phyloP scores from a whole-genome alignment of 306 rosid genomes.

The Castanea crenata region DNA sequence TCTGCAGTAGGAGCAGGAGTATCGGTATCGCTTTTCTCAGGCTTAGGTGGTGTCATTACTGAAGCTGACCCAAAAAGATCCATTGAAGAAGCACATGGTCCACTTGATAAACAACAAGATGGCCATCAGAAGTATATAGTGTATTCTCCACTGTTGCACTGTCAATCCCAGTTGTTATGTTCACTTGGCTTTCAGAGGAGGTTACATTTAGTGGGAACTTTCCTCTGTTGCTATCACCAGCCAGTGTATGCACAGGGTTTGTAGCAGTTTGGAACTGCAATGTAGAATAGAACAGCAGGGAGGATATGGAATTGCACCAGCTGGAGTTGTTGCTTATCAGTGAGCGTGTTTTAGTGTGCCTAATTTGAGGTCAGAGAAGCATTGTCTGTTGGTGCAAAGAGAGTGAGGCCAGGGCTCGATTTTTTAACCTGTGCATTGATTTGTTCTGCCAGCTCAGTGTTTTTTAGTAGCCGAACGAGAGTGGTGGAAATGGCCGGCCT shows the following conservation, averaged over 20 bases:
- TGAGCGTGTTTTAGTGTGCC: conserved; percentile 75
- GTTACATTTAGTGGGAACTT: conserved; percentile 79
- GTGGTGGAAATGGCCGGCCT: conserved; percentile 90
- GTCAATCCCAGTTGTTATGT: conserved; percentile 72
- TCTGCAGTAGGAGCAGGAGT: conserved; percentile 51
- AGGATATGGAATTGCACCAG: conserved; percentile 72
- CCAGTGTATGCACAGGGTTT: conserved; percentile 84
- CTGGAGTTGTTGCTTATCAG: conserved; percentile 62
- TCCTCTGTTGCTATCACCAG: conserved; percentile 71
- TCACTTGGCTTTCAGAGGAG: conserved; percentile 71
- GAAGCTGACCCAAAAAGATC: conserved; percentile 62
- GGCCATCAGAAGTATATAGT: conserved; percentile 49
- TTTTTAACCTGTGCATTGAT: conserved; percentile 75
- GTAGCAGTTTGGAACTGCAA: conserved; percentile 83
- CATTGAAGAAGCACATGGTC: conserved; percentile 74
- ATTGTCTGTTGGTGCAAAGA: conserved; percentile 84
- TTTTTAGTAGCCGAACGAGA: conserved; percentile 60
- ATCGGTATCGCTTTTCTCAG: conserved; percentile 44
- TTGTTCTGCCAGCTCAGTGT: conserved; percentile 57
- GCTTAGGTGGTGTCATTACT: conserved; percentile 56
- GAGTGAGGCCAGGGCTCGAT: conserved; percentile 68
- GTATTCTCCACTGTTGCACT: conserved; percentile 61
- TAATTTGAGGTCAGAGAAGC: conserved; percentile 64
- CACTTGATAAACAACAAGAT: conserved; percentile 78
- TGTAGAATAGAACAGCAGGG: conserved; percentile 48